Conservation (phyloP, 352 stramenopile species). For the Phytophthora capsici region DNA sequence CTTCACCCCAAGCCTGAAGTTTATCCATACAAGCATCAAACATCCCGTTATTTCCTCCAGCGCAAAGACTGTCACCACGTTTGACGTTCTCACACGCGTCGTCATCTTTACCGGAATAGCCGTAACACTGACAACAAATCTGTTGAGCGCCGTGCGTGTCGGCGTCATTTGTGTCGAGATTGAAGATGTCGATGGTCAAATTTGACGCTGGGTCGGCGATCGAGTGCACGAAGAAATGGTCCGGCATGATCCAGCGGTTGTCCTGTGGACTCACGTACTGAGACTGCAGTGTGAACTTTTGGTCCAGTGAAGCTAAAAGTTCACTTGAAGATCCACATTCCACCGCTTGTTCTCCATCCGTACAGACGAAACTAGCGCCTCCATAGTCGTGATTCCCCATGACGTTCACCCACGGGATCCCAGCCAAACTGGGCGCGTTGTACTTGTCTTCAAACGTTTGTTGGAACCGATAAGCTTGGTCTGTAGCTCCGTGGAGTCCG, state of each 20-base stretch:
- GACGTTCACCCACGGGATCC: conserved; percentile 86
- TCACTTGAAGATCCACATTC: conserved; percentile 55
- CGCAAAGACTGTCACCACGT: conserved; percentile 56
- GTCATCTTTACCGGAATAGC: conserved; percentile 65
- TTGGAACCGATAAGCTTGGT: conserved; percentile 74
- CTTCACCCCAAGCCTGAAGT: conserved; percentile 60
- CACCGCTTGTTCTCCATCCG: conserved; percentile 40
- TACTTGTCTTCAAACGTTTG: conserved; percentile 87
- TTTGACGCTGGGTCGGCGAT: conserved; percentile 60
- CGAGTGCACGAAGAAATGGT: conserved; percentile 85
- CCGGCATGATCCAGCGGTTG: conserved; percentile 83
- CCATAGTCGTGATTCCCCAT: conserved; percentile 90
- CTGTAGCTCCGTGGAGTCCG: conserved; percentile 57
- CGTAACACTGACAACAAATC: conserved; percentile 87
- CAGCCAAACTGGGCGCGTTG: conserved; percentile 44
- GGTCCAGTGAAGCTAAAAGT: conserved; percentile 56
- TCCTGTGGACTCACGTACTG: conserved; percentile 81
- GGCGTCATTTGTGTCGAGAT: conserved; percentile 84
- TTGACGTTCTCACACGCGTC: conserved; percentile 59
- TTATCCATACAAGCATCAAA: conserved; percentile 80
- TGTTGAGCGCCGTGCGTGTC: conserved; percentile 67
- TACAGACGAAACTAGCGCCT: conserved; percentile 80
- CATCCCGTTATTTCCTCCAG: conserved; percentile 60
- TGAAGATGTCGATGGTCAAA: conserved; percentile 87
- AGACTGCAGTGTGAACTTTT: conserved; percentile 78